phyloP scores from a whole-genome alignment of 768 basidiomycete genomes.

The Calocera cornea region DNA sequence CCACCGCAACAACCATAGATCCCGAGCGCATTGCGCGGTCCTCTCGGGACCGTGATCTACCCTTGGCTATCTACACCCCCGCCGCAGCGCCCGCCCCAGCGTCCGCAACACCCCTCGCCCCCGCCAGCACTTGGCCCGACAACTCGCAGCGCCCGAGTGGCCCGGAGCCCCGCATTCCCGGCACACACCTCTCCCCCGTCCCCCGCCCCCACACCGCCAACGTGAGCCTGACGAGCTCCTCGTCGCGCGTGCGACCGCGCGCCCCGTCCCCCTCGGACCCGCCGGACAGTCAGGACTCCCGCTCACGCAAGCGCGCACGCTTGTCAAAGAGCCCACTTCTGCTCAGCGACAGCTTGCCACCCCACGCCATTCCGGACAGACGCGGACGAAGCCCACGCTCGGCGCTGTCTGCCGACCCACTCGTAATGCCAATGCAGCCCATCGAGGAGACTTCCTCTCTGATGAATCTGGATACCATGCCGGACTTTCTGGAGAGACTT shows the following conservation, averaged over 20 bases:
- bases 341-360: not conserved
- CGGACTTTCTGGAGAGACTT: not conserved
- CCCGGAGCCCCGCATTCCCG: not conserved
- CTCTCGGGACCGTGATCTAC: conserved; percentile 4
- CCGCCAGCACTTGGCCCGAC: conserved; percentile 1
- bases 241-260: conserved; percentile 3
- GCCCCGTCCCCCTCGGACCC: conserved; percentile 6
- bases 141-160: conserved; percentile 5
- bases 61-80: conserved; percentile 3
- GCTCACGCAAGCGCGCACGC: not conserved
- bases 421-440: not conserved
- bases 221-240: not conserved
- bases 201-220: conserved; percentile 1
- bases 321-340: conserved; percentile 1
- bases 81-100: not conserved
- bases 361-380: not conserved
- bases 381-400: not conserved
- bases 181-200: not conserved
- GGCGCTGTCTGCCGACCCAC: not conserved
- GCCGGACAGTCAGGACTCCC: not conserved
- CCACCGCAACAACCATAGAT: conserved; percentile 5
- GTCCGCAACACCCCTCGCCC: not conserved
- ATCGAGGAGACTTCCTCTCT: not conserved
- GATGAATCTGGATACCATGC: not conserved
- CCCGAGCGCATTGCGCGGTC: conserved; percentile 4